Percentiles rank a stretch among this genome's conserved stretches.
Conservation (phyloP, 257 asterid species). For the Thymus quinquecostatus region DNA sequence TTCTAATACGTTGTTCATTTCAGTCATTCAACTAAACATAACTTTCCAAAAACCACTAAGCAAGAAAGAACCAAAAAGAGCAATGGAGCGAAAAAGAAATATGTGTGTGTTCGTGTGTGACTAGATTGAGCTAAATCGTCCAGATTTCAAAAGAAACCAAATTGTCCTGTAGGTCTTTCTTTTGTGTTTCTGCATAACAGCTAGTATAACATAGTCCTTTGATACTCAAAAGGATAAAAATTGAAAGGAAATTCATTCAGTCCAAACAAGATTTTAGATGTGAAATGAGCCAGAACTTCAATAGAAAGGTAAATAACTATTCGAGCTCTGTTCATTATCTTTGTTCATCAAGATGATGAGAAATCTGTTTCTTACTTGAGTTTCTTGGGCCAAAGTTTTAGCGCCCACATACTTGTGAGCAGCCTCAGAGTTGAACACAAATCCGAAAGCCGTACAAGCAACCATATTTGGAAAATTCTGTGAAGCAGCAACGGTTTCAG, state of each 20-base stretch:
- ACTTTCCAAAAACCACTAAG: not conserved
- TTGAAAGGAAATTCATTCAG: not conserved
- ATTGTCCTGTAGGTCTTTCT: not conserved
- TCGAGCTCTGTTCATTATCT: conserved; percentile 2
- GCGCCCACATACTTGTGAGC: conserved; percentile 62
- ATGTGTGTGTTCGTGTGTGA: not conserved
- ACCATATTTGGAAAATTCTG: conserved; percentile 88
- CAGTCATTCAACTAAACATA: conserved; percentile 1
- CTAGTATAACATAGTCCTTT: not conserved
- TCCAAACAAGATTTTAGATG: conserved; percentile 19
- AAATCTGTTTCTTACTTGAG: conserved; percentile 59
- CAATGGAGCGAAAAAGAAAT: not conserved
- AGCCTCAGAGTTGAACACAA: conserved; percentile 59
- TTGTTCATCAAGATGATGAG: conserved; percentile 19
- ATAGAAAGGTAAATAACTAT: not conserved
- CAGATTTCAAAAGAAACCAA: not conserved
- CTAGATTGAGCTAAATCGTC: not conserved
- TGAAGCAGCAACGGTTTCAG: conserved; percentile 32
- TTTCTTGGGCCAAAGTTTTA: conserved; percentile 62
- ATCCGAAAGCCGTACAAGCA: conserved; percentile 69
- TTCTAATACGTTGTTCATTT: conserved; percentile 11
- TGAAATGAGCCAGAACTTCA: conserved; percentile 17
- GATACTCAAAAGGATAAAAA: conserved; percentile 13
- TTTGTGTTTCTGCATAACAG: not conserved
- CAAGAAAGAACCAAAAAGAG: conserved; percentile 1